A percentile compares a stretch with the other conserved stretches of the same genome.
Conservation (phyloP, 768 basidiomycete genomes). For the Lentinula lateritia region DNA sequence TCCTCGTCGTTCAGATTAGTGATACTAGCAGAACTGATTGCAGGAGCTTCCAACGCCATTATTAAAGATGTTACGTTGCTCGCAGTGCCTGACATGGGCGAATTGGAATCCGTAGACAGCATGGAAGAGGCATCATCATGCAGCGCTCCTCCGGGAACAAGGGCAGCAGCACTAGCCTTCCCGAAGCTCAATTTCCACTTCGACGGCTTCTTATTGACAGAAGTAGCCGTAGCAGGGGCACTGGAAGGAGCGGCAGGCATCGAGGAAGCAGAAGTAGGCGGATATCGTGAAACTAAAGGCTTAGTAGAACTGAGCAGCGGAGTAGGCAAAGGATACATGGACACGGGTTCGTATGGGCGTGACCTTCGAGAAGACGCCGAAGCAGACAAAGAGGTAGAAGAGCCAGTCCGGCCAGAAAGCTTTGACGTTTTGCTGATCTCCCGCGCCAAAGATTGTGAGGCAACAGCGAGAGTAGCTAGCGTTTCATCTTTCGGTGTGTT, state of each 20-base stretch:
- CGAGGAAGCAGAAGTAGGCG: conserved; percentile 17
- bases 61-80: conserved; percentile 73
- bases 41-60: conserved; percentile 57
- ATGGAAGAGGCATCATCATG: conserved; percentile 30
- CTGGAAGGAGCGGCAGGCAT: conserved; percentile 17
- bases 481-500: conserved; percentile 45
- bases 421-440: conserved; percentile 71
- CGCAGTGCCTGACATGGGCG: conserved; percentile 59
- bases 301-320: conserved; percentile 14
- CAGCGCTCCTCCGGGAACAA: conserved; percentile 30
- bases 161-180: conserved; percentile 39
- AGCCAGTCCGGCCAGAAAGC: conserved; percentile 31
- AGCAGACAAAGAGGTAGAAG: conserved; percentile 20
- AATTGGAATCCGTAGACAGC: conserved; percentile 15
- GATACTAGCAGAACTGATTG: conserved; percentile 17
- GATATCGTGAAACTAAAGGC: conserved; percentile 11
- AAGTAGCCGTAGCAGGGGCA: conserved; percentile 32
- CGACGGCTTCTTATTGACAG: conserved; percentile 66
- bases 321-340: conserved; percentile 37
- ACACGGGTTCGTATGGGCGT: conserved; percentile 37
- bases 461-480: conserved; percentile 67
- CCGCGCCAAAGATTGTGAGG: conserved; percentile 77
- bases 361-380: conserved; percentile 21
- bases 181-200: conserved; percentile 81
- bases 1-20: conserved; percentile 28